phyloP scores from a whole-genome alignment of 1,284 basidiomycete species.

The Xerocomus amazonicus region DNA sequence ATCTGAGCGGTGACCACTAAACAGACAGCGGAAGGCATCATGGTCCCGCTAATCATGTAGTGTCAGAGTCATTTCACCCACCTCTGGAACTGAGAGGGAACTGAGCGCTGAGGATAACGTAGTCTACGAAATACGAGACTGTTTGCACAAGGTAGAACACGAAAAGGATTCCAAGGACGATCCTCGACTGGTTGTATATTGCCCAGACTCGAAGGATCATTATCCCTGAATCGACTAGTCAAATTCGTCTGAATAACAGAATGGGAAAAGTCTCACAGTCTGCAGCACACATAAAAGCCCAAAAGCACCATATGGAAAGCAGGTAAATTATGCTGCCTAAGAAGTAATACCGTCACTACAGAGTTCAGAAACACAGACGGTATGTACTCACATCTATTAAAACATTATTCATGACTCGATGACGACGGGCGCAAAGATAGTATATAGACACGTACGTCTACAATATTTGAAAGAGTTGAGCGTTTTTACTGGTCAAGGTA shows the following conservation, averaged over 20 bases:
- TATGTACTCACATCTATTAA: not conserved
- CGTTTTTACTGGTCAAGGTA: no score
- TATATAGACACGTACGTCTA: not conserved
- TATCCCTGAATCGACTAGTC: no score
- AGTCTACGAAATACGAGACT: not conserved
- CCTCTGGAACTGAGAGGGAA: not conserved
- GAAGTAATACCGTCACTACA: not conserved
- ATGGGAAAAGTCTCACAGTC: no score
- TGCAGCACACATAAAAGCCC: not conserved
- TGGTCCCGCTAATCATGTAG: not conserved
- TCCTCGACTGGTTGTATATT: not conserved
- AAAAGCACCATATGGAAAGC: not conserved
- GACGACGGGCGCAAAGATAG: no score
- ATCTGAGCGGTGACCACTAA: not conserved
- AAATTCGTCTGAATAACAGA: no score
- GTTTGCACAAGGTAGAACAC: not conserved
- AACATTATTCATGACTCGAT: not conserved
- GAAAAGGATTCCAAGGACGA: not conserved
- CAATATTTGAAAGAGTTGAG: not conserved
- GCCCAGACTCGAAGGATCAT: no score
- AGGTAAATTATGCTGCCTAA: not conserved
- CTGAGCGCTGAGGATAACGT: not conserved
- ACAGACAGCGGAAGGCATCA: not conserved
- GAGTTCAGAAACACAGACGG: not conserved
- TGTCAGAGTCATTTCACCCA: not conserved